These are phyloP conservation scores for Claviceps capensis DNA, from an alignment of 2,329 filamentous ascomycete genomes.

Conservation along the genomic window DNA sequence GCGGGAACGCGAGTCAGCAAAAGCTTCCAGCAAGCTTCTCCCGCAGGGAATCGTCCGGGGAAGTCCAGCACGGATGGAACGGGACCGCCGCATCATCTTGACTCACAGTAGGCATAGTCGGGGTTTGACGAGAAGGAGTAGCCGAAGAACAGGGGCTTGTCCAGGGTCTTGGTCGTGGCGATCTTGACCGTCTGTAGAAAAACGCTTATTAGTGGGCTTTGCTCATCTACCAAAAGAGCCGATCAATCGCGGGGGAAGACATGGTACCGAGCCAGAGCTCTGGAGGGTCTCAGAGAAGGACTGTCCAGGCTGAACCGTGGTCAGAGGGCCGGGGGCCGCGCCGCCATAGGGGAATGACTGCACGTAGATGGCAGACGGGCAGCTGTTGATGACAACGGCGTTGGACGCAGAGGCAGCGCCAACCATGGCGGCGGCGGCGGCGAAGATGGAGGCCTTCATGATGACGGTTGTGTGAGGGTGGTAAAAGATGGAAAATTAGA, in stretches of 20 bases:
- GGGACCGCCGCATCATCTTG: neutral
- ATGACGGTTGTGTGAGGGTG: constrained; percentile 4
- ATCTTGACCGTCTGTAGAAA: constrained; percentile 27
- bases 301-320: constrained; percentile 19
- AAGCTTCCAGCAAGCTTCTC: no score
- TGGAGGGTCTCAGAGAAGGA: constrained; percentile 23
- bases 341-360: constrained; percentile 24
- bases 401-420: constrained; percentile 20
- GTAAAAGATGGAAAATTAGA: neutral
- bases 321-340: constrained; percentile 17
- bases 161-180: constrained; percentile 22
- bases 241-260: neutral
- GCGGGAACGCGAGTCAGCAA: neutral
- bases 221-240: neutral
- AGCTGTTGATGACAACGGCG: constrained; percentile 24
- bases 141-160: constrained; percentile 26
- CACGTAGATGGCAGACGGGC: constrained; percentile 19
- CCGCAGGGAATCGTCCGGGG: no score
- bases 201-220: neutral
- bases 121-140: constrained; percentile 24
- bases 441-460: constrained; percentile 17
- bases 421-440: constrained; percentile 17
- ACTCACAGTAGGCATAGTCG: constrained; percentile 26
- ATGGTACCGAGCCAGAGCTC: constrained; percentile 22
- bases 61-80: no score